Evolutionary conservation across 208 protist genomes (phyloP).

Genomic region (Trypanosoma rangeli): DNA sequence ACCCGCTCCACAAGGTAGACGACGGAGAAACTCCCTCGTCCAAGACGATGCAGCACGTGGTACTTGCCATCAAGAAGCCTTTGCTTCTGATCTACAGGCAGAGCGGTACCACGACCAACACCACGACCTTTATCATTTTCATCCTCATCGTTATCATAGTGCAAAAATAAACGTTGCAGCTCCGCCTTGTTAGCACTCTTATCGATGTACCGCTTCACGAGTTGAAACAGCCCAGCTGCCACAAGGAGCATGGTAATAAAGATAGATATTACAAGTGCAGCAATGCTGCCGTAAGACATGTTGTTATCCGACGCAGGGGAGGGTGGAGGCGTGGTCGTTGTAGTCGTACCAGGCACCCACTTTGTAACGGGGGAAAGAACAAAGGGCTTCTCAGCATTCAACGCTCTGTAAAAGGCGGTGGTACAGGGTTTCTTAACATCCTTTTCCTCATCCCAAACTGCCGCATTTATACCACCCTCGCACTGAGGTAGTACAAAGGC

Average conservation of each 20-base stretch:
- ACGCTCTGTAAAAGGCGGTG: slow-evolving; percentile 19
- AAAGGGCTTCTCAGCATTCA: slow-evolving; percentile 29
- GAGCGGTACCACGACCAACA: slow-evolving; percentile 21
- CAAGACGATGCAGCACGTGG: slow-evolving; percentile 52
- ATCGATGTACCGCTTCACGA: background rate
- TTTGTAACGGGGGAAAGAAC: slow-evolving; percentile 34
- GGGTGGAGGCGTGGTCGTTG: background rate
- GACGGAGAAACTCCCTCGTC: slow-evolving; percentile 63
- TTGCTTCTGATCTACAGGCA: slow-evolving; percentile 21
- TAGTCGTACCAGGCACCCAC: slow-evolving; percentile 17
- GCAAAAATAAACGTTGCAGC: background rate
- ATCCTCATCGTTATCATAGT: background rate
- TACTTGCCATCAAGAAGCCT: slow-evolving; percentile 40
- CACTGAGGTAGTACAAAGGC: slow-evolving; percentile 16
- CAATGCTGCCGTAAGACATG: background rate
- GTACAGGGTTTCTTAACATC: slow-evolving; percentile 1
- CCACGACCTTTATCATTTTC: background rate
- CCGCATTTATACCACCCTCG: background rate
- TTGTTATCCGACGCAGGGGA: background rate
- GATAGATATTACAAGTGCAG: background rate
- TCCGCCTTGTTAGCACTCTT: background rate
- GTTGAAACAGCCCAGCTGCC: background rate
- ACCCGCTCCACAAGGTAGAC: slow-evolving; percentile 75
- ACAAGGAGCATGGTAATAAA: background rate
- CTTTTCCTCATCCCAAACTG: background rate